Evolutionary conservation across 441 rosid genomes (phyloP).

Genomic region (Populus hybrid): DNA sequence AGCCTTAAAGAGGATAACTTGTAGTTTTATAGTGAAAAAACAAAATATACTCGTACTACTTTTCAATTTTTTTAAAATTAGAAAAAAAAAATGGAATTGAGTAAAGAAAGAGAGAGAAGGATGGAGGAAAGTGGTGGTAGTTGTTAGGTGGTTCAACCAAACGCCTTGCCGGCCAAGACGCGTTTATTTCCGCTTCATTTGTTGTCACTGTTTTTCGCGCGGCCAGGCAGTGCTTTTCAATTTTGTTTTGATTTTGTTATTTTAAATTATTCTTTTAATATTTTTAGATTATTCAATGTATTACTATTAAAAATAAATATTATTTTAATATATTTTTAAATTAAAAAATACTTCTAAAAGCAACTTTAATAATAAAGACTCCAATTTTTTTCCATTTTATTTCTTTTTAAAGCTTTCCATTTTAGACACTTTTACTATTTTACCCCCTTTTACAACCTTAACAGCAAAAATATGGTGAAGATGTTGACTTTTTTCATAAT

Average conservation of each 20-base stretch:
- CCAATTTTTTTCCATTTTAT: slow-evolving; percentile 30
- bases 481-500: too few species aligned
- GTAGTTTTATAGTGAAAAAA: slow-evolving; percentile 57
- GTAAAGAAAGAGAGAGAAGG: slow-evolving; percentile 30
- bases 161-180: slow-evolving; percentile 81
- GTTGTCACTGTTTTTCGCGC: not conserved
- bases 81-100: slow-evolving; percentile 15
- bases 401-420: slow-evolving; percentile 15
- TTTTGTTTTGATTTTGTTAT: too few species aligned
- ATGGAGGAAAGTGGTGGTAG: slow-evolving; percentile 76
- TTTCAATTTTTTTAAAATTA: slow-evolving; percentile 16
- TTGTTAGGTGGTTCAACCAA: slow-evolving; percentile 99
- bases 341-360: too few species aligned
- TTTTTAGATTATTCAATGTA: too few species aligned
- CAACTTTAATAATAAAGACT: too few species aligned
- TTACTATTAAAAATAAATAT: too few species aligned
- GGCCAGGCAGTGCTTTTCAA: not conserved
- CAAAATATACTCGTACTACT: slow-evolving; percentile 20
- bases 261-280: too few species aligned
- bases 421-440: slow-evolving; percentile 13
- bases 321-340: too few species aligned
- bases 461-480: not conserved
- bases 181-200: slow-evolving; percentile 31
- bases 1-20: slow-evolving; percentile 39
- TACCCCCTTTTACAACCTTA: slow-evolving; percentile 2